Base-by-base conservation (phyloP, 768 basidiomycete species). In the Tricholoma bakamatsutake region DNA sequence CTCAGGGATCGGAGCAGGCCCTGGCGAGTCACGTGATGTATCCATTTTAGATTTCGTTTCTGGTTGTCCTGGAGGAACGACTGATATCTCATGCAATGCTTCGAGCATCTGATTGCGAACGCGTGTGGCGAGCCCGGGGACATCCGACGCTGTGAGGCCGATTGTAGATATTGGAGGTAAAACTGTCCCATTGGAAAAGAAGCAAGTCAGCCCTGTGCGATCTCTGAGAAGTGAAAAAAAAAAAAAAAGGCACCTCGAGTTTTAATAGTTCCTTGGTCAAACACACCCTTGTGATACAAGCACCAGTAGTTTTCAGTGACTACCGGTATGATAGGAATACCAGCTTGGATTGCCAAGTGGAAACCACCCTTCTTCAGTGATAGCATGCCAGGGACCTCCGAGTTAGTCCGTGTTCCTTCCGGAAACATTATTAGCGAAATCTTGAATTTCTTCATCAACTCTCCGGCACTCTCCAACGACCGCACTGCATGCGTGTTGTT, bases 301-400 rank as follows among this genome's bases (percentile, higher is more conserved):
- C 82, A 73, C 80, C 90, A 90, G 68, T 98, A 99, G 69, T 98
- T 98, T 75, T 98, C 93, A 51, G 85, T 84, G 2, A 98, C 87
- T 51, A 99, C 81, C 5, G 97, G 96, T 30, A 91, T 81, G 64
- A 99, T 87, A 5, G 97, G 96, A 46, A 98, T 80, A 30, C 88
- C 84, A 11, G 92, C 85, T 71, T 94, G 87, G 24, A 98, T 80
- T 28, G 97, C 97, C 50, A 98, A 80, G 67, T 98, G 94, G 78
- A 98, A 98, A 3, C 93, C 95, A 39, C 97, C 97, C 71, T 98
- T 99, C 79, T 99, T 99, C 77, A 99, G 87, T 2, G 92, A 88
- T 5, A 90, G 77, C 67, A 99, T 72, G 31, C 81, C 79, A 7
- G 88, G 80, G 31, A 77, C 71, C 58, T 85, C 76, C 18, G 79